phyloP scores from a whole-genome alignment of 2,329 filamentous ascomycete genomes.

The Pseudophaeomoniella oleicola region DNA sequence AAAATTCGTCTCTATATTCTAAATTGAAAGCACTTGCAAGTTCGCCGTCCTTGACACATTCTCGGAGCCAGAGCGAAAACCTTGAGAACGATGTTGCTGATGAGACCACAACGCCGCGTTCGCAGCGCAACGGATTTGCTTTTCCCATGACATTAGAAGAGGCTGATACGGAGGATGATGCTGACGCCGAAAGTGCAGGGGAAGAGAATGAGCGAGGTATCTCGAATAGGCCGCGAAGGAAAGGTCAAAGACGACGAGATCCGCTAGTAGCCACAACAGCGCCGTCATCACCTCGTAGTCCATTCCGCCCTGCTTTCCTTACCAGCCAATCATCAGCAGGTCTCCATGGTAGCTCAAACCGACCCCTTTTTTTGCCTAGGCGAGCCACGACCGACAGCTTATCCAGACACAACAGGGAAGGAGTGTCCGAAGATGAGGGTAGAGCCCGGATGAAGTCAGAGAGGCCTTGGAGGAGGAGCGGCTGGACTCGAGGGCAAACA shows the following conservation, averaged over 20 bases:
- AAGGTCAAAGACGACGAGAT: slow-evolving; percentile 45
- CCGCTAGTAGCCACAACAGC: slow-evolving; percentile 44
- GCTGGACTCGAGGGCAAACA: slow-evolving; percentile 26
- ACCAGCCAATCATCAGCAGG: slow-evolving; percentile 31
- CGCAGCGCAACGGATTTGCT: slow-evolving; percentile 33
- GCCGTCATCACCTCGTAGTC: slow-evolving; percentile 49
- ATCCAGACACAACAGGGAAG: slow-evolving; percentile 41
- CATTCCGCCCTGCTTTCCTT: slow-evolving; percentile 21
- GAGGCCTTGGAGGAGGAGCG: slow-evolving; percentile 43
- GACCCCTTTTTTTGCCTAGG: slow-evolving; percentile 40
- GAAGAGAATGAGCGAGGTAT: slow-evolving; percentile 43
- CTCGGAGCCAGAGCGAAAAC: slow-evolving; percentile 32
- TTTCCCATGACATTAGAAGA: slow-evolving; percentile 43
- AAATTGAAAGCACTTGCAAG: slow-evolving; percentile 62
- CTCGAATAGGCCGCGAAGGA: slow-evolving; percentile 46
- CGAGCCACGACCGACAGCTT: slow-evolving; percentile 52
- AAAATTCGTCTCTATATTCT: slow-evolving; percentile 55
- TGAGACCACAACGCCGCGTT: slow-evolving; percentile 30
- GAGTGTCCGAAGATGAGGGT: slow-evolving; percentile 62
- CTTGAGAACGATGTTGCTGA: slow-evolving; percentile 22
- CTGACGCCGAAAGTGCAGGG: slow-evolving; percentile 67
- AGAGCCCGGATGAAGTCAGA: slow-evolving; percentile 45
- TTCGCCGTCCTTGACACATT: slow-evolving; percentile 34
- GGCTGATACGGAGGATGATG: slow-evolving; percentile 45
- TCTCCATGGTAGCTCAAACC: slow-evolving; percentile 25